Percentiles rank a stretch among this genome's conserved stretches.
These are phyloP conservation scores for Aureobasidium namibiae DNA, from an alignment of 2,329 filamentous ascomycete species.

Conservation along the genomic window DNA sequence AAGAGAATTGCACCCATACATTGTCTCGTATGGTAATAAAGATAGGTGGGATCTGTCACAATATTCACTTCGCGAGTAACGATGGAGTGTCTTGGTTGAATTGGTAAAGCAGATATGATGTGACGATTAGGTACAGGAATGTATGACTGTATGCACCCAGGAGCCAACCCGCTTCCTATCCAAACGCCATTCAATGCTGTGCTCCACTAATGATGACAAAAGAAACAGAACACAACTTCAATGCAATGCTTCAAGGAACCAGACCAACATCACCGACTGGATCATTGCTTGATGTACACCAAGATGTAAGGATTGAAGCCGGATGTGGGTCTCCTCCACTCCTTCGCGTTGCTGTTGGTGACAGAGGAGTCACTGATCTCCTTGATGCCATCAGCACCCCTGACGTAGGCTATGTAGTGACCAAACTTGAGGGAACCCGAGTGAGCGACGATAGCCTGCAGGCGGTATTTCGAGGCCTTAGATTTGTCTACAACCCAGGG, in stretches of 20 bases:
- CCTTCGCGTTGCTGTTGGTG: neutral
- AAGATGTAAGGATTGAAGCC: conserved; percentile 17
- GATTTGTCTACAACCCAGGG: conserved; percentile 2
- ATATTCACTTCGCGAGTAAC: no score
- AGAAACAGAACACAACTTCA: neutral
- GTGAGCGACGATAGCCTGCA: conserved; percentile 18
- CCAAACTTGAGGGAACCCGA: conserved; percentile 14
- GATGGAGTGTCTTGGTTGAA: no score
- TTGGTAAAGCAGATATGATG: neutral
- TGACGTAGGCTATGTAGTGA: conserved; percentile 19
- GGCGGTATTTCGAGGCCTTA: conserved; percentile 13
- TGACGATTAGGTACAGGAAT: neutral
- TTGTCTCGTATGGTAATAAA: no score
- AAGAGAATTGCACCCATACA: no score
- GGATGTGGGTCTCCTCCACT: conserved; percentile 2
- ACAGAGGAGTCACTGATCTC: conserved; percentile 13
- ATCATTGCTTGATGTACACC: conserved; percentile 15
- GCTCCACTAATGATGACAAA: neutral
- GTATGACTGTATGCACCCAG: neutral
- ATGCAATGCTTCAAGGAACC: neutral
- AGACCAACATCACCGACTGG: neutral
- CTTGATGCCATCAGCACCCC: conserved; percentile 19
- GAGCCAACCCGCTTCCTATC: neutral
- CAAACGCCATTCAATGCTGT: neutral
- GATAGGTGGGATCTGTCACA: no score